These are phyloP conservation scores for Paracoccidioides lutzii DNA, from an alignment of 2,329 filamentous ascomycete genomes.

Conservation along the genomic window DNA sequence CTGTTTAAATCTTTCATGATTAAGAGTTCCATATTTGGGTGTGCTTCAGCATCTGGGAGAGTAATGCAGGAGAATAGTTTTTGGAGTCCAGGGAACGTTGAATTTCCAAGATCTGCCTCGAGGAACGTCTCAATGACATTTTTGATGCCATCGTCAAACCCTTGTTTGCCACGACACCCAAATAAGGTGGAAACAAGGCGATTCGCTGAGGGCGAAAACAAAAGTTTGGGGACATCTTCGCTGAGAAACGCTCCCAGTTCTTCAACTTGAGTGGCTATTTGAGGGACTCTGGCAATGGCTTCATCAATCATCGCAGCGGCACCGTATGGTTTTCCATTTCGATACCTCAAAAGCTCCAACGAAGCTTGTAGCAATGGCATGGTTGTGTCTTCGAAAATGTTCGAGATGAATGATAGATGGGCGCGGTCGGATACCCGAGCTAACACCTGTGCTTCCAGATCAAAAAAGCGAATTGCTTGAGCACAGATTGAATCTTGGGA, in stretches of 20 bases:
- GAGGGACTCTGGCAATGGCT: slow-evolving; percentile 34
- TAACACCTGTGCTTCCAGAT: slow-evolving; percentile 36
- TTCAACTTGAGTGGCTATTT: slow-evolving; percentile 28
- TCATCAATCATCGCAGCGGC: slow-evolving; percentile 46
- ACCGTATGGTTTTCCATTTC: slow-evolving; percentile 56
- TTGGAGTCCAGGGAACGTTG: slow-evolving; percentile 25
- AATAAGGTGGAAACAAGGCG: slow-evolving; percentile 55
- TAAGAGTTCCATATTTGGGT: slow-evolving; percentile 23
- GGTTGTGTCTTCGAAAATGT: slow-evolving; percentile 26
- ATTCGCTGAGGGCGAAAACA: slow-evolving; percentile 55
- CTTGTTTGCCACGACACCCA: slow-evolving; percentile 35
- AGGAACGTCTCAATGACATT: slow-evolving; percentile 25
- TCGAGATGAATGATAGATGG: slow-evolving; percentile 15
- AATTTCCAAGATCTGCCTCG: slow-evolving; percentile 19
- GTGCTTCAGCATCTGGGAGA: slow-evolving; percentile 24
- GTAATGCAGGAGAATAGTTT: slow-evolving; percentile 27
- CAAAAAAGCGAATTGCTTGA: slow-evolving; percentile 56
- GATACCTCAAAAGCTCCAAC: slow-evolving; percentile 36
- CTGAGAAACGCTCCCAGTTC: slow-evolving; percentile 42
- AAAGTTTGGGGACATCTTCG: slow-evolving; percentile 44
- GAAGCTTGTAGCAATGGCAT: slow-evolving; percentile 35
- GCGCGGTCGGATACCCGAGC: slow-evolving; percentile 15
- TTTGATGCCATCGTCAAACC: slow-evolving; percentile 29
- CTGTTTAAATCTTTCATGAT: slow-evolving; percentile 24
- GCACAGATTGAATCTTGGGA: slow-evolving; percentile 59